phyloP scores from a whole-genome alignment of 192 early-diverging fungal species.

The Coemansia interrupta region DNA sequence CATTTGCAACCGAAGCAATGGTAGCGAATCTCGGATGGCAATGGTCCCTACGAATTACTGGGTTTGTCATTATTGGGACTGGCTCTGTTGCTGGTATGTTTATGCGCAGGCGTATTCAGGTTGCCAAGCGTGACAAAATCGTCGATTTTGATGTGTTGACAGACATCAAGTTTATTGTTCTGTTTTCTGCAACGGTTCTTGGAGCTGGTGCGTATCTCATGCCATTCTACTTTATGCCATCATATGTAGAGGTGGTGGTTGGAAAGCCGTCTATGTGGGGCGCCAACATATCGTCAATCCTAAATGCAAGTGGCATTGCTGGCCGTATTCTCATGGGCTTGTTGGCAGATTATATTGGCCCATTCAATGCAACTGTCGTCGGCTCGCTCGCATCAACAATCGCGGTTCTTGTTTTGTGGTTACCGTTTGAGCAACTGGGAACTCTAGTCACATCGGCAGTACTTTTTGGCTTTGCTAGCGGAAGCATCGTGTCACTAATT shows the following conservation, averaged over 20 bases:
- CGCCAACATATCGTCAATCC: slow-evolving; percentile 31
- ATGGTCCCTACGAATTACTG: slow-evolving; percentile 70
- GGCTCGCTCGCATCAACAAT: slow-evolving; percentile 8
- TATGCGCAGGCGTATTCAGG: slow-evolving; percentile 25
- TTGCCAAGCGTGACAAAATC: slow-evolving; percentile 17
- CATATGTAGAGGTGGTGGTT: slow-evolving; percentile 16
- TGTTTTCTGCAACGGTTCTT: slow-evolving; percentile 21
- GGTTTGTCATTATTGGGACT: slow-evolving; percentile 44
- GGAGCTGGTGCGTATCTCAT: slow-evolving; percentile 19
- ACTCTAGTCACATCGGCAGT: slow-evolving; percentile 15
- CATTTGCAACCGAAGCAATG: slow-evolving; percentile 56
- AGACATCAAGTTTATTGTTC: slow-evolving; percentile 21
- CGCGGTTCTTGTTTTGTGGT: slow-evolving; percentile 27
- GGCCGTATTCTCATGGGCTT: slow-evolving; percentile 26
- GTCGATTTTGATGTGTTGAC: slow-evolving; percentile 14
- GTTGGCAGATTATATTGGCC: slow-evolving; percentile 19
- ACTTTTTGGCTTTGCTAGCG: slow-evolving; percentile 27
- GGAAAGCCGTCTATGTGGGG: slow-evolving; percentile 12
- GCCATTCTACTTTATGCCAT: slow-evolving; percentile 33
- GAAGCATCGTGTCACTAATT: slow-evolving; percentile 22
- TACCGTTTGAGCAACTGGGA: slow-evolving; percentile 19
- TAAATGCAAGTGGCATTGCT: slow-evolving; percentile 24
- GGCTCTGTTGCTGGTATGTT: slow-evolving; percentile 7
- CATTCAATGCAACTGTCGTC: slow-evolving; percentile 18
- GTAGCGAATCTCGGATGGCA: slow-evolving; percentile 55